Evolutionary conservation across 495 filamentous ascomycete species (phyloP).

Genomic region (Schizothecium vesticola): DNA sequence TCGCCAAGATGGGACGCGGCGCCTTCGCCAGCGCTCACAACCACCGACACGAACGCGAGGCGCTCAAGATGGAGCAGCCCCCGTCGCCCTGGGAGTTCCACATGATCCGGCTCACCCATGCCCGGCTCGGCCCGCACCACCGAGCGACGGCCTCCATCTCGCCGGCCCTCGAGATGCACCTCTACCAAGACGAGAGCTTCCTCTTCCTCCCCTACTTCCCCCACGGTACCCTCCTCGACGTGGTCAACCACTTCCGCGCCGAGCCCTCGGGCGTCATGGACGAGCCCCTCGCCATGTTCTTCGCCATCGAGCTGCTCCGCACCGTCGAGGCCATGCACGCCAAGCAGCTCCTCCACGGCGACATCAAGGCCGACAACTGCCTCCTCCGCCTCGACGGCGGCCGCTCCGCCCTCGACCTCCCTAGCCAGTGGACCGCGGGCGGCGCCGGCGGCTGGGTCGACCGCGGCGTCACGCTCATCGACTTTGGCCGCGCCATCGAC

Average conservation of each 20-base stretch:
- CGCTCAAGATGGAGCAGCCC: constrained; percentile 85
- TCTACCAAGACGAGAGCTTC: constrained; percentile 78
- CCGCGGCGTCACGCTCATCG: constrained; percentile 81
- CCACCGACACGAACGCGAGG: constrained; percentile 59
- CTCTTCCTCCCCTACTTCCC: constrained; percentile 81
- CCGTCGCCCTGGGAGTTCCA: constrained; percentile 93
- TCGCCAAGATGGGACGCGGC: constrained; percentile 45
- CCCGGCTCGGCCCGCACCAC: constrained; percentile 59
- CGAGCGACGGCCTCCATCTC: constrained; percentile 72
- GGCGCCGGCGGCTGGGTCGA: constrained; percentile 72
- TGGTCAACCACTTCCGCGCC: constrained; percentile 77
- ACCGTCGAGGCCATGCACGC: constrained; percentile 83
- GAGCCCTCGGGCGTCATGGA: constrained; percentile 73
- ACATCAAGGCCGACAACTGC: constrained; percentile 93
- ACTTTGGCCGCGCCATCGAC: constrained; percentile 93
- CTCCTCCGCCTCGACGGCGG: constrained; percentile 64
- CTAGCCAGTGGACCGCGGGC: constrained; percentile 58
- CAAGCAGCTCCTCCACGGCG: constrained; percentile 79
- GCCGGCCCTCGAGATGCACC: constrained; percentile 77
- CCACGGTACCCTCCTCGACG: constrained; percentile 87
- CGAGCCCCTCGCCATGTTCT: constrained; percentile 88
- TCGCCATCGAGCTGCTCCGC: constrained; percentile 83
- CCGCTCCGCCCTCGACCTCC: constrained; percentile 32
- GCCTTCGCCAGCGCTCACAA: constrained; percentile 40
- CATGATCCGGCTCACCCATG: constrained; percentile 78